A percentile compares a stretch with the other conserved stretches of the same genome.
These are phyloP conservation scores for Vigna angularis DNA, from an alignment of 306 rosid genomes.

Conservation along the genomic window DNA sequence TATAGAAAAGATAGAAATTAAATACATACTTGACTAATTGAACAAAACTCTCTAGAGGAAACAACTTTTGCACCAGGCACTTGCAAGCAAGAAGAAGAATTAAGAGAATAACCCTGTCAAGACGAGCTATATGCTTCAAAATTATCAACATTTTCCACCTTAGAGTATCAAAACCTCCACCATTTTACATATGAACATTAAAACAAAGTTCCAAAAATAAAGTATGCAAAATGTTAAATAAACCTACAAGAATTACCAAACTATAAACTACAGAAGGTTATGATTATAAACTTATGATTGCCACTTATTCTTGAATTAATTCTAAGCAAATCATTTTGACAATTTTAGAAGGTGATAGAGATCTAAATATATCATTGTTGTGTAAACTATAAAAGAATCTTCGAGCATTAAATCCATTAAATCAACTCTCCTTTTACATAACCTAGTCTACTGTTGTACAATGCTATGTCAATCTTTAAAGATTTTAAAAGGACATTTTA, in stretches of 20 bases:
- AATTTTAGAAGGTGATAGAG: constrained; percentile 9
- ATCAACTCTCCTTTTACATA: constrained; percentile 8
- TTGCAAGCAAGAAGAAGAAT: constrained; percentile 50
- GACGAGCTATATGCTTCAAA: constrained; percentile 16
- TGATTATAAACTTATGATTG: not conserved
- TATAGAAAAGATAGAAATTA: constrained; percentile 36
- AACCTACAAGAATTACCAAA: too few species aligned
- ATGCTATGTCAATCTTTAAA: constrained; percentile 4
- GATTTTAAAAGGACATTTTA: constrained; percentile 4
- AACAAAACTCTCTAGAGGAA: constrained; percentile 61
- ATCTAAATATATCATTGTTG: constrained; percentile 22
- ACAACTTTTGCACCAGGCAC: constrained; percentile 73
- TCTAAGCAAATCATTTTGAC: constrained; percentile 4
- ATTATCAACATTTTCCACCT: constrained; percentile 32
- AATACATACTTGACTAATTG: constrained; percentile 67
- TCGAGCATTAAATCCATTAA: not conserved
- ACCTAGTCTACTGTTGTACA: constrained; percentile 28
- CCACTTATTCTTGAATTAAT: constrained; percentile 30
- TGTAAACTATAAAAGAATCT: constrained; percentile 17
- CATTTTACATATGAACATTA: constrained; percentile 1
- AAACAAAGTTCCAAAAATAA: constrained; percentile 14
- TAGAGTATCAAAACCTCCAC: constrained; percentile 27
- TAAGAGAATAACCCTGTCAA: constrained; percentile 35
- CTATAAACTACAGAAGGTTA: not conserved
- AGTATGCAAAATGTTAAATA: not conserved